phyloP scores from a whole-genome alignment of 2,329 filamentous ascomycete genomes.

The Hysterium pulicare region DNA sequence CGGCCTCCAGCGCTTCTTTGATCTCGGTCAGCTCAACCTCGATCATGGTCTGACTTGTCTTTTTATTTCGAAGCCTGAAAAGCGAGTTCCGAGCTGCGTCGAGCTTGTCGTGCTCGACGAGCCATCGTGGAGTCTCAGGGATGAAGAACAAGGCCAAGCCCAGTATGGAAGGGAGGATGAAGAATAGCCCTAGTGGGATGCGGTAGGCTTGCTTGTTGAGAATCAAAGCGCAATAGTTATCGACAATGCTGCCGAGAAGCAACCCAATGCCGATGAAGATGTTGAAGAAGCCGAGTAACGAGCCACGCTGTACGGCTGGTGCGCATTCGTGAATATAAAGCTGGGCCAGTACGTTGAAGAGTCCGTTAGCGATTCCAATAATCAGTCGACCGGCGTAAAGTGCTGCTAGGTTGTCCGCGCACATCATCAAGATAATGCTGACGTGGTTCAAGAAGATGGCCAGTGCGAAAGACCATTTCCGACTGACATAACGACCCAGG shows the following conservation, averaged over 20 bases:
- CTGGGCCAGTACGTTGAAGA: conserved; percentile 56
- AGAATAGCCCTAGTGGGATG: conserved; percentile 54
- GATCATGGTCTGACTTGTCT: conserved; percentile 40
- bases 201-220: conserved; percentile 37
- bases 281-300: conserved; percentile 48
- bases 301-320: conserved; percentile 49
- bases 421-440: conserved; percentile 58
- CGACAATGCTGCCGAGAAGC: conserved; percentile 48
- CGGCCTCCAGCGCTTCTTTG: conserved; percentile 30
- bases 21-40: conserved; percentile 28
- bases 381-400: conserved; percentile 55
- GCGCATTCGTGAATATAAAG: conserved; percentile 51
- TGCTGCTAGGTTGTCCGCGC: conserved; percentile 50
- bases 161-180: conserved; percentile 45
- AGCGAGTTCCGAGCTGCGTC: conserved; percentile 38
- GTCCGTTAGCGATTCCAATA: conserved; percentile 56
- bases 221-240: conserved; percentile 46
- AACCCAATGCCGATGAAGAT: conserved; percentile 2
- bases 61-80: conserved; percentile 31
- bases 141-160: conserved; percentile 34
- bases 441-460: conserved; percentile 51
- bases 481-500: conserved; percentile 42
- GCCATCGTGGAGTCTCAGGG: conserved; percentile 30
- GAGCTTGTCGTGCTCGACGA: conserved; percentile 29
- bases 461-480: conserved; percentile 44